Percentiles rank a stretch among this genome's conserved stretches.
Conservation (phyloP, 2,329 filamentous ascomycete genomes). For the Xylariales sp. region DNA sequence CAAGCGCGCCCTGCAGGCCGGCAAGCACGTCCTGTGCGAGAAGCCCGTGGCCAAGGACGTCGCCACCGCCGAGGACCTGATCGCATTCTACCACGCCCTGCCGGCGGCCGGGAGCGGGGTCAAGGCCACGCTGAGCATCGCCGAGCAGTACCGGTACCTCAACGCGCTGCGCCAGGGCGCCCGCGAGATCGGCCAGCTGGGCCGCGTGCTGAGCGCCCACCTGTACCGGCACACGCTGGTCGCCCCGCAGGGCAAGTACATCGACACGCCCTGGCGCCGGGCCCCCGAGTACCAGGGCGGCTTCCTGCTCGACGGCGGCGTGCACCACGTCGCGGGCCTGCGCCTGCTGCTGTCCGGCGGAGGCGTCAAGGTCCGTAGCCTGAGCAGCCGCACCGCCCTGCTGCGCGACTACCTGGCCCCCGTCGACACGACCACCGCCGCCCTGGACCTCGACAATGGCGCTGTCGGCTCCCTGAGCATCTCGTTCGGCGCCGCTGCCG, state of each 20-base stretch:
- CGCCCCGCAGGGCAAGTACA: slow-evolving; percentile 37
- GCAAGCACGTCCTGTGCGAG: slow-evolving; percentile 67
- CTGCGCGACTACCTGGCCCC: slow-evolving; percentile 56
- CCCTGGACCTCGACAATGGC: slow-evolving; percentile 49
- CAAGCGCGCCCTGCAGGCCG: slow-evolving; percentile 53
- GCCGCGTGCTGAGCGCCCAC: slow-evolving; percentile 50
- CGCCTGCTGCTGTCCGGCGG: slow-evolving; percentile 49
- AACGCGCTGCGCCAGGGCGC: slow-evolving; percentile 48
- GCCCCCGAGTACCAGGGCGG: slow-evolving; percentile 69
- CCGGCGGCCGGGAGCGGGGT: slow-evolving; percentile 19
- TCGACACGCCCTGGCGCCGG: slow-evolving; percentile 59
- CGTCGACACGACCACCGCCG: slow-evolving; percentile 62
- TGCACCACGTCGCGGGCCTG: slow-evolving; percentile 65
- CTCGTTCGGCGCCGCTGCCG: slow-evolving; percentile 52
- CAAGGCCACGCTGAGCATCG: slow-evolving; percentile 52
- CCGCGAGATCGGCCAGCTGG: slow-evolving; percentile 44
- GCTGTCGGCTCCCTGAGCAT: slow-evolving; percentile 52
- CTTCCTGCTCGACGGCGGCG: slow-evolving; percentile 71
- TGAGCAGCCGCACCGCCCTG: slow-evolving; percentile 52
- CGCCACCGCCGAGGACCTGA: slow-evolving; percentile 33
- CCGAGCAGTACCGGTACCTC: slow-evolving; percentile 70
- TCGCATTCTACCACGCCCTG: slow-evolving; percentile 29
- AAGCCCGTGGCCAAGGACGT: slow-evolving; percentile 64
- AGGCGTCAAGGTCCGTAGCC: slow-evolving; percentile 37
- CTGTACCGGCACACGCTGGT: slow-evolving; percentile 32